A percentile compares a stretch with the other conserved stretches of the same genome.
Conservation (phyloP, 805 yeast species). For the Kregervanrija pseudodelftensis region DNA sequence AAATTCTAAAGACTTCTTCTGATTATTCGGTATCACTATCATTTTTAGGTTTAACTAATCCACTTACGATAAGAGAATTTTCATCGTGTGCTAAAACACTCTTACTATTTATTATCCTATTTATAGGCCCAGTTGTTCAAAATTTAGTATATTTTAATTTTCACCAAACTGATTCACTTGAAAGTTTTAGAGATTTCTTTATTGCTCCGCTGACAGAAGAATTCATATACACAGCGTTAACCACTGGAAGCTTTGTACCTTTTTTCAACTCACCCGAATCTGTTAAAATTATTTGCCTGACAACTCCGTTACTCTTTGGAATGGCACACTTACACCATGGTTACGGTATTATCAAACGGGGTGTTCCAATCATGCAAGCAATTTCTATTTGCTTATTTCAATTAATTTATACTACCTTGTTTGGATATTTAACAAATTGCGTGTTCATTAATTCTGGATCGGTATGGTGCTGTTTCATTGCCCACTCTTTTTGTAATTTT, state of each 20-base stretch:
- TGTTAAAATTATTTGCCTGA: constrained; percentile 4
- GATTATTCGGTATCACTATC: constrained; percentile 1
- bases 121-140: constrained; percentile 31
- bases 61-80: background rate
- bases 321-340: constrained; percentile 78
- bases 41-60: constrained; percentile 14
- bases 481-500: constrained; percentile 63
- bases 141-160: background rate
- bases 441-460: constrained; percentile 45
- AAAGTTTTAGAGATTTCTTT: constrained; percentile 42
- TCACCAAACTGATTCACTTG: background rate
- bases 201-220: constrained; percentile 81
- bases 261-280: background rate
- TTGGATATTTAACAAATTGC: constrained; percentile 61
- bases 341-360: constrained; percentile 33
- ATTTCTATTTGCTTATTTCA: constrained; percentile 41
- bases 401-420: constrained; percentile 55
- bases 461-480: constrained; percentile 48
- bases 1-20: constrained; percentile 11
- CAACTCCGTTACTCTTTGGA: constrained; percentile 64
- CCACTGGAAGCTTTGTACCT: constrained; percentile 10
- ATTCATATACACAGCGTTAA: constrained; percentile 49
- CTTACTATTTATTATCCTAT: constrained; percentile 22
- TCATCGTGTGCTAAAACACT: constrained; percentile 7
- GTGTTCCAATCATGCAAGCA: constrained; percentile 25